Evolutionary conservation across 306 rosid genomes (phyloP).

Genomic region (cucumber (Cucumis sativus)): DNA sequence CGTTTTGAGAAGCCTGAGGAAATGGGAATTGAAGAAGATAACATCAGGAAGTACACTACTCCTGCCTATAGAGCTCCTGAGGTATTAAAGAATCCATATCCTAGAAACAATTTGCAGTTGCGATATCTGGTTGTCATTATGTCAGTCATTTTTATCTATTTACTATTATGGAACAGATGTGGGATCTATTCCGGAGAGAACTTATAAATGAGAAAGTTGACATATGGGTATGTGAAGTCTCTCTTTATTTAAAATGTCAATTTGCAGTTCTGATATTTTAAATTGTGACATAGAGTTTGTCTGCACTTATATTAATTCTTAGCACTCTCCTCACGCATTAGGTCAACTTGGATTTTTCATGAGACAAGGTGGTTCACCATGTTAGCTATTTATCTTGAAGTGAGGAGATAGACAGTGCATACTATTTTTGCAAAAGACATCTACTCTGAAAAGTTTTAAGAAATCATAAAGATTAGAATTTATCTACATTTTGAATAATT

Average conservation of each 20-base stretch:
- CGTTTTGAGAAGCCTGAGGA: slow-evolving; percentile 92
- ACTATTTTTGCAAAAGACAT: neutral
- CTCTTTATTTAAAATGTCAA: neutral
- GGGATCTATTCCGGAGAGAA: slow-evolving; percentile 90
- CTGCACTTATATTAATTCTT: neutral
- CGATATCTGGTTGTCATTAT: neutral
- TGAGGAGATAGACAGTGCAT: neutral
- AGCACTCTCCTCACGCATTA: too few relatives aligned
- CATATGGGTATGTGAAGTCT: slow-evolving; percentile 68
- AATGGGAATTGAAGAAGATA: slow-evolving; percentile 98
- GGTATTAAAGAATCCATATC: slow-evolving; percentile 28
- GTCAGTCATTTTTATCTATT: neutral
- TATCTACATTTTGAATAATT: neutral
- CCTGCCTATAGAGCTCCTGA: slow-evolving; percentile 98
- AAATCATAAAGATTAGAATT: neutral
- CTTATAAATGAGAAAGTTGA: slow-evolving; percentile 89
- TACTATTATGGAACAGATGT: slow-evolving; percentile 50
- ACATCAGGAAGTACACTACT: slow-evolving; percentile 93
- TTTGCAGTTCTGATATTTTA: neutral
- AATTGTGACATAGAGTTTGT: neutral
- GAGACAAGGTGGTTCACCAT: neutral
- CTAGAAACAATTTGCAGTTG: neutral
- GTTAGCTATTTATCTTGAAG: neutral
- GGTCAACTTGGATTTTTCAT: neutral
- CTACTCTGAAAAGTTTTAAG: neutral